A percentile compares a stretch with the other conserved stretches of the same genome.
phyloP scores from a whole-genome alignment of 805 yeast genomes.

The Danielia reshetovae region DNA sequence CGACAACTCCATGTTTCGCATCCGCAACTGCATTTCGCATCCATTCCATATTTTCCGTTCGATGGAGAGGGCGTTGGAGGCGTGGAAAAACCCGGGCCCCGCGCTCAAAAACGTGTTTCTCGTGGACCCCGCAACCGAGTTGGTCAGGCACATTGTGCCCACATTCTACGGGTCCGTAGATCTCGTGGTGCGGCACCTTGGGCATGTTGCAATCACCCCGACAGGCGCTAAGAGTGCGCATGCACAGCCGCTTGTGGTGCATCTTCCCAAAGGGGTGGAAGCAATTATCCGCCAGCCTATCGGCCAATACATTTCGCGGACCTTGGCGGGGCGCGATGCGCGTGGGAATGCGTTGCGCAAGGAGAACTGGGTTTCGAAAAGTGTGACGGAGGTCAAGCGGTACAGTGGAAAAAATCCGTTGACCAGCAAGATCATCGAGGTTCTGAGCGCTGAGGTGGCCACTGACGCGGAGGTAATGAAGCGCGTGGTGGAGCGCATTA shows the following conservation, averaged over 20 bases:
- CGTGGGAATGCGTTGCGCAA: constrained; percentile 20
- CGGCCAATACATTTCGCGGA: constrained; percentile 33
- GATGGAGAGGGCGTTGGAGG: constrained; percentile 26
- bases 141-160: constrained; percentile 48
- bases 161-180: constrained; percentile 70
- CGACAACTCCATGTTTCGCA: constrained; percentile 41
- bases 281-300: constrained; percentile 54
- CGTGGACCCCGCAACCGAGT: constrained; percentile 7
- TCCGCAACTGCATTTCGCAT: constrained; percentile 43
- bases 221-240: constrained; percentile 40
- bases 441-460: neutral
- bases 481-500: neutral
- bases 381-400: constrained; percentile 19
- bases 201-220: constrained; percentile 57
- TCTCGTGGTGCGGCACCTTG: constrained; percentile 60
- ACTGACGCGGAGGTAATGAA: constrained; percentile 1
- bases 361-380: constrained; percentile 17
- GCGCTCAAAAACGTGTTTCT: constrained; percentile 19
- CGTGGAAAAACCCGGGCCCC: constrained; percentile 21
- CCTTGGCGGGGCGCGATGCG: constrained; percentile 29
- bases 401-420: constrained; percentile 17
- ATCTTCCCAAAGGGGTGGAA: constrained; percentile 55
- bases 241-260: constrained; percentile 28
- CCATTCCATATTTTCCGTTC: constrained; percentile 30
- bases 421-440: constrained; percentile 6